phyloP scores from a whole-genome alignment of 73 alveolate species.

The Paramecium tetraurelia region DNA sequence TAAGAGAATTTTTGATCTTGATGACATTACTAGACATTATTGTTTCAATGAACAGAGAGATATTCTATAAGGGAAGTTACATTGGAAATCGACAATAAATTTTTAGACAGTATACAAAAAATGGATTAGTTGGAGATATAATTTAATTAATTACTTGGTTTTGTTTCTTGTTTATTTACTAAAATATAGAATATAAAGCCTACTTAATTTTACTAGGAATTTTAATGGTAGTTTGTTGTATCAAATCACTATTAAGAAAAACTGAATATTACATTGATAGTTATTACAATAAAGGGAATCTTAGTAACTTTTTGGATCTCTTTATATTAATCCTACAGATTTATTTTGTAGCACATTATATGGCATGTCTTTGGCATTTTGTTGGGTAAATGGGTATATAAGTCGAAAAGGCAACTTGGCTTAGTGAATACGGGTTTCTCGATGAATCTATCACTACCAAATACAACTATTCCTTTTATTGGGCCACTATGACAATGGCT shows the following conservation, averaged over 20 bases:
- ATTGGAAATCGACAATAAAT: not conserved
- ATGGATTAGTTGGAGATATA: not conserved
- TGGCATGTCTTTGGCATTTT: constrained; percentile 46
- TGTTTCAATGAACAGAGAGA: not conserved
- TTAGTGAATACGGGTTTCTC: not conserved
- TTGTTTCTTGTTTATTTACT: not conserved
- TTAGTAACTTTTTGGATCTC: not conserved
- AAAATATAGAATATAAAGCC: not conserved
- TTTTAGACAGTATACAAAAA: not conserved
- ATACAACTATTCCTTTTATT: constrained; percentile 33
- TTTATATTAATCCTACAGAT: not conserved
- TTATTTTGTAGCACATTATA: constrained; percentile 12
- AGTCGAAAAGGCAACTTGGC: not conserved
- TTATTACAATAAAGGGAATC: not conserved
- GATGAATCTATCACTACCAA: not conserved
- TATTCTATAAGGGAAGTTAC: not conserved
- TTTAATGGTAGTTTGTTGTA: not conserved
- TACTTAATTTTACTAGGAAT: not conserved
- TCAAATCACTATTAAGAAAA: not conserved
- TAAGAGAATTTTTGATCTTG: not conserved
- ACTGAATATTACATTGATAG: not conserved
- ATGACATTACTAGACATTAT: not conserved
- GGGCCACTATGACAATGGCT: constrained; percentile 43
- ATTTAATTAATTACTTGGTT: not conserved
- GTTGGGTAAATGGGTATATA: not conserved